Evolutionary conservation across 208 protist genomes (phyloP).

Genomic region (Leishmania tropica): DNA sequence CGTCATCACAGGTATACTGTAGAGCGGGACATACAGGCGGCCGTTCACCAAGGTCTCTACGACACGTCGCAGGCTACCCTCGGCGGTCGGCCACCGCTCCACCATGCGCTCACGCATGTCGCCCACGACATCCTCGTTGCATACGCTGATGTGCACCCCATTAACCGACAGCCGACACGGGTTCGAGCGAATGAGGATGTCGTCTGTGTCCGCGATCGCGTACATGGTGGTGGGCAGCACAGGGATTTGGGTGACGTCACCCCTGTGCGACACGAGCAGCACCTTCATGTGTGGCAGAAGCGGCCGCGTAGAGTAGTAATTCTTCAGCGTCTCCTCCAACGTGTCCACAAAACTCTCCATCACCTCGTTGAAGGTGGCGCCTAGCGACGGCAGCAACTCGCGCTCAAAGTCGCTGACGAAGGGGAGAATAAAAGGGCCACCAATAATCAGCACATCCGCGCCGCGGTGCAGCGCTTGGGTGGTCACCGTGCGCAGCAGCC

Average conservation of each 20-base stretch:
- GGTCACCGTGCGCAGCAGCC: slow-evolving; percentile 57
- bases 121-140: slow-evolving; percentile 78
- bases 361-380: slow-evolving; percentile 68
- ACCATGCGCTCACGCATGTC: slow-evolving; percentile 76
- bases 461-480: slow-evolving; percentile 65
- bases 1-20: slow-evolving; percentile 46
- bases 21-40: slow-evolving; percentile 76
- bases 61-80: slow-evolving; percentile 82
- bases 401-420: slow-evolving; percentile 69
- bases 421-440: slow-evolving; percentile 72
- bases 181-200: slow-evolving; percentile 80
- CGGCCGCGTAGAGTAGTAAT: slow-evolving; percentile 54
- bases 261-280: slow-evolving; percentile 69
- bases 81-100: slow-evolving; percentile 69
- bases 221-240: slow-evolving; percentile 85
- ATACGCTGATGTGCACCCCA: slow-evolving; percentile 86
- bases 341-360: slow-evolving; percentile 63
- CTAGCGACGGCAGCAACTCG: slow-evolving; percentile 40
- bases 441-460: slow-evolving; percentile 83
- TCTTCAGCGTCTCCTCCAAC: slow-evolving; percentile 64
- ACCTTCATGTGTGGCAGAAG: slow-evolving; percentile 60
- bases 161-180: slow-evolving; percentile 78
- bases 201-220: slow-evolving; percentile 56
- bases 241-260: slow-evolving; percentile 82
- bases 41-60: slow-evolving; percentile 71